phyloP scores from a whole-genome alignment of 257 asterid genomes.

The Nicotiana benthamiana region DNA sequence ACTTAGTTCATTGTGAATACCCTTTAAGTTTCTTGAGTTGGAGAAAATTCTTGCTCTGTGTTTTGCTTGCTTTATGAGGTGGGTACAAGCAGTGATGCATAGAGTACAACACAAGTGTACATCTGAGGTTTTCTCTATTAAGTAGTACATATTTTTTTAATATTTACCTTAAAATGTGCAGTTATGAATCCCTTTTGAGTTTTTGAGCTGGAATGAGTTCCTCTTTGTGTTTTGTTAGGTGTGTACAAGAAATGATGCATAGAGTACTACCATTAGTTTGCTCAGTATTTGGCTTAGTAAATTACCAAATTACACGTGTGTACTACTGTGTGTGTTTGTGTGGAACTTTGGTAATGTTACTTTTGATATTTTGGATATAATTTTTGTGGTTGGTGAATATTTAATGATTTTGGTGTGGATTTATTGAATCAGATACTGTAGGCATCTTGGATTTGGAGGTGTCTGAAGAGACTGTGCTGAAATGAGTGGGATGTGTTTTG shows the following conservation, averaged over 20 bases:
- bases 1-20: neutral
- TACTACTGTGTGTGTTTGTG: neutral
- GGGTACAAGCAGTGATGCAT: neutral
- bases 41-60: neutral
- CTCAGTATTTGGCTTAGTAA: neutral
- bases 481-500: constrained; percentile 44
- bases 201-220: neutral
- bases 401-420: constrained; percentile 2
- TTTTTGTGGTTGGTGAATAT: neutral
- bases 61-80: neutral
- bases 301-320: neutral
- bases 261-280: neutral
- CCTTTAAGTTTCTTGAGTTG: constrained; percentile 2
- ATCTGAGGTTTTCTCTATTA: neutral
- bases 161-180: neutral
- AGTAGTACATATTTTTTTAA: neutral
- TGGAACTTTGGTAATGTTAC: neutral
- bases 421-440: constrained; percentile 32
- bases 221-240: constrained; percentile 2
- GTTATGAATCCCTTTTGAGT: neutral
- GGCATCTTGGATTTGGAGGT: constrained; percentile 22
- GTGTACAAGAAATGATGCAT: neutral
- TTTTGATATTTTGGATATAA: neutral
- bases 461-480: constrained; percentile 21
- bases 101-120: neutral